Evolutionary conservation across 345 rosid species (phyloP), one percentile per base, ranked within the genome.

Genomic region (Aethionema arabicum): DNA sequence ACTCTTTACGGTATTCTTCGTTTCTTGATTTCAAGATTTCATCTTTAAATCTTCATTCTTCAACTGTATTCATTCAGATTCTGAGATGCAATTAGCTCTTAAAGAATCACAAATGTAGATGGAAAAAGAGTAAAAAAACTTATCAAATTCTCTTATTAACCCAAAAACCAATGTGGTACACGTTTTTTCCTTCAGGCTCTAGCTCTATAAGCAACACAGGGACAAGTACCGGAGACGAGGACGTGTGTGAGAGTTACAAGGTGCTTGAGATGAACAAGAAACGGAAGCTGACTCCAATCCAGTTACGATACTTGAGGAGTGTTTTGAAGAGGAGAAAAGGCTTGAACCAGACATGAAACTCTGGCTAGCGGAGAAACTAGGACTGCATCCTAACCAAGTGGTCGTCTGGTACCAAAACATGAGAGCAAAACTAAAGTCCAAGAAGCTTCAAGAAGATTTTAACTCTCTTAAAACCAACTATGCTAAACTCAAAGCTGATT

Each of bases 381-480:
- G 91, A 2, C 47, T 90, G 70, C 89, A 78, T 74, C 96, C 95
- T 30, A 81, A 79, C 48, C 97, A 90, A 70, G 89, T 85, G 32
- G 83, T 89, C 7, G 76, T 87, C 49, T 90, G 97, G 96, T 87
- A 85, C 71, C 89, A 87, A 59, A 90, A 85, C 70, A 77, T 93
- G 12, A 79, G 90, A 14, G 97, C 91, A 31, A 78, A 89, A 35
- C 84, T 54, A 69, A 87, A 81, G 83, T 80, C 78, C 66, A 88
- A 82, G 59, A 85, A 83, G 70, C 80, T 90, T 15, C 93, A 79
- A 50, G 72, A 72, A 69, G 87, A 87, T 41, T 83, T 74, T 13
- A 80, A 77, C 31, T 63, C 75, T 5, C 71, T 90, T 58, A 78
- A 72, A 67, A 75, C 73, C 50, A 59, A 74, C 72, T 85, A 72